phyloP scores from a whole-genome alignment of 2,329 filamentous ascomycete species.

The Verticillium isaacii region DNA sequence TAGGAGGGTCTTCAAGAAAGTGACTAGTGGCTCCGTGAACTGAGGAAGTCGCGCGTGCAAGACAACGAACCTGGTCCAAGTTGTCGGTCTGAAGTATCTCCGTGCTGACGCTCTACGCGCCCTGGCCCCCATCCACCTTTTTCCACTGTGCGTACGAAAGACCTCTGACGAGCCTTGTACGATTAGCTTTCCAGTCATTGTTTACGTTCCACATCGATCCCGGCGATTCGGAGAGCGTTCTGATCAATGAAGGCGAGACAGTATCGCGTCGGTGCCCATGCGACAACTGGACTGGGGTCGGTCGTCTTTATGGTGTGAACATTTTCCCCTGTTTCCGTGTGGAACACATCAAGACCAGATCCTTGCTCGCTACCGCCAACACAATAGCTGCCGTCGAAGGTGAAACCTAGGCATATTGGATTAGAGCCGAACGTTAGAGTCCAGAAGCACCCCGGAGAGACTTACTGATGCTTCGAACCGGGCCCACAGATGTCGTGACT shows the following conservation, averaged over 20 bases:
- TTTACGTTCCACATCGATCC: conserved; percentile 45
- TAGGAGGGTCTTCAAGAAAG: no score
- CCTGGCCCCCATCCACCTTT: background rate
- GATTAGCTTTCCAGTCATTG: background rate
- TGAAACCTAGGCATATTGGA: conserved; percentile 51
- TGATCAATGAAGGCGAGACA: conserved; percentile 69
- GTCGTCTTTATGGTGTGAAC: conserved; percentile 68
- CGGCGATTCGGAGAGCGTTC: conserved; percentile 65
- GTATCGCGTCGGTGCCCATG: conserved; percentile 73
- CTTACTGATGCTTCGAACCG: conserved; percentile 64
- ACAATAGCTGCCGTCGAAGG: conserved; percentile 72
- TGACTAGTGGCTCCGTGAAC: no score
- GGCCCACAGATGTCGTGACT: conserved; percentile 62
- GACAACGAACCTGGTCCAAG: no score
- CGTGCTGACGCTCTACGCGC: background rate
- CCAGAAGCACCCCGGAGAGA: conserved; percentile 5
- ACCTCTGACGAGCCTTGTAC: no score
- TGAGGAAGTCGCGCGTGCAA: no score
- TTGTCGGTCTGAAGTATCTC: background rate
- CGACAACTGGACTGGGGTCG: conserved; percentile 59
- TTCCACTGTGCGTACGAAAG: background rate
- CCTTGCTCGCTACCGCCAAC: conserved; percentile 71
- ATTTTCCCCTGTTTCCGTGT: conserved; percentile 69
- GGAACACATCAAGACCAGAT: conserved; percentile 62
- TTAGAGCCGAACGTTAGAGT: background rate